These are phyloP conservation scores for Phytopythium kandeliae DNA, from an alignment of 352 stramenopile genomes.

Conservation along the genomic window DNA sequence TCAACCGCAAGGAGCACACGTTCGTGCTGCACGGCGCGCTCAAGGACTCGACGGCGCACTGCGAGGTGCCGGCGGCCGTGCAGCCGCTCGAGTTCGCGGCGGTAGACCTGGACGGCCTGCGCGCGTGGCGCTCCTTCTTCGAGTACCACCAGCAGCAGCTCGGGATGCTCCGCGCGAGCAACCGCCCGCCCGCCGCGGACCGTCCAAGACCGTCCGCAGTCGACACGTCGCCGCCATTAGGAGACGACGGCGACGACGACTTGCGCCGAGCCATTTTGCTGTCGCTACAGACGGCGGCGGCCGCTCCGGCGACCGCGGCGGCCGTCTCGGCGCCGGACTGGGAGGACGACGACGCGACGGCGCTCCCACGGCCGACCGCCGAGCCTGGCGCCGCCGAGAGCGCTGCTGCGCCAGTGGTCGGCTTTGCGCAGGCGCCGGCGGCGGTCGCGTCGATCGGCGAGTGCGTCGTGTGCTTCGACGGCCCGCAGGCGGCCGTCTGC, in stretches of 20 bases:
- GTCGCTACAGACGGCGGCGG: conserved; percentile 30
- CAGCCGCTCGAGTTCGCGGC: conserved; percentile 53
- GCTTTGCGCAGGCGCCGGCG: conserved; percentile 26
- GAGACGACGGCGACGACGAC: conserved; percentile 38
- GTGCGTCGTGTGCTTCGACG: conserved; percentile 80
- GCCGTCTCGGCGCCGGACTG: conserved; percentile 41
- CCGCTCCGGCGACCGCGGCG: conserved; percentile 9
- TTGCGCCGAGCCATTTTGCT: conserved; percentile 49
- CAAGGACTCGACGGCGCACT: conserved; percentile 23
- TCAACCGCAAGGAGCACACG: conserved; percentile 58
- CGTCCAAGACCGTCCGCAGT: too few species aligned
- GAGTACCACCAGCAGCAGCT: conserved; percentile 39
- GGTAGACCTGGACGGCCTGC: conserved; percentile 30
- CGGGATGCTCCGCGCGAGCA: neutral
- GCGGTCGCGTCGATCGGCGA: conserved; percentile 48
- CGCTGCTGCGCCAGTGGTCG: conserved; percentile 17
- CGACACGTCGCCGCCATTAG: too few species aligned
- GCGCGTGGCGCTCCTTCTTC: conserved; percentile 65
- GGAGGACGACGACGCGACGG: conserved; percentile 16
- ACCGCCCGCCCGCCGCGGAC: too few species aligned
- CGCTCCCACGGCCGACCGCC: neutral
- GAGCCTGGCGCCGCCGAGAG: neutral
- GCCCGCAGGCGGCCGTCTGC: conserved; percentile 62
- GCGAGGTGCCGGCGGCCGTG: conserved; percentile 19
- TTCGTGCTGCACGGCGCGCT: conserved; percentile 42